These are phyloP conservation scores for Gelatoporia subvermispora DNA, from an alignment of 768 basidiomycete genomes.

Conservation along the genomic window DNA sequence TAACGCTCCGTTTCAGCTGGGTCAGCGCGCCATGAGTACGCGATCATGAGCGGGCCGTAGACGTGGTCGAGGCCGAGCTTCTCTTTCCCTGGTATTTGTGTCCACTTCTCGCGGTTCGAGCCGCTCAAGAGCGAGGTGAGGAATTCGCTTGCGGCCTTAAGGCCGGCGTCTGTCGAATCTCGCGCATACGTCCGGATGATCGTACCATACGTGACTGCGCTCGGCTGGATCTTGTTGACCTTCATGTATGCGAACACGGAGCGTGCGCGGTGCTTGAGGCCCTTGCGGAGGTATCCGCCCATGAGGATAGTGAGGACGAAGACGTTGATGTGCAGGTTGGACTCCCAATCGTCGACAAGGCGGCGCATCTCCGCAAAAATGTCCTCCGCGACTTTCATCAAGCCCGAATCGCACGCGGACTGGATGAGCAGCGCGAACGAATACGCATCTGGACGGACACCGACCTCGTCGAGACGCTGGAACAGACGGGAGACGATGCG, in stretches of 20 bases:
- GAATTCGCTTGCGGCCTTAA: slow-evolving; percentile 64
- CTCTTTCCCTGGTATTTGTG: slow-evolving; percentile 32
- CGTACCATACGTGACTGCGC: slow-evolving; percentile 59
- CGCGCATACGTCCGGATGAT: slow-evolving; percentile 62
- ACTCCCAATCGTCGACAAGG: slow-evolving; percentile 31
- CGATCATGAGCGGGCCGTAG: slow-evolving; percentile 56
- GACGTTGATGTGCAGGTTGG: slow-evolving; percentile 41
- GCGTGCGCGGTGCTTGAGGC: slow-evolving; percentile 51
- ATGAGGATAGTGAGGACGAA: slow-evolving; percentile 74
- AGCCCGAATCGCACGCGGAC: slow-evolving; percentile 70
- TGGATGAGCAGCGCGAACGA: slow-evolving; percentile 76
- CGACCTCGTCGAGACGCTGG: slow-evolving; percentile 42
- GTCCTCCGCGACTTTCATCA: slow-evolving; percentile 59
- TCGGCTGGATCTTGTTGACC: slow-evolving; percentile 57
- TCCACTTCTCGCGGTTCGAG: slow-evolving; percentile 28
- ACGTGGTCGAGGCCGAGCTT: slow-evolving; percentile 46
- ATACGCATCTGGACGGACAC: slow-evolving; percentile 51
- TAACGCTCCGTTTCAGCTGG: slow-evolving; percentile 53
- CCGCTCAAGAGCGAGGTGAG: slow-evolving; percentile 43
- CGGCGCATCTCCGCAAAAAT: slow-evolving; percentile 65
- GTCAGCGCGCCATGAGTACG: slow-evolving; percentile 39
- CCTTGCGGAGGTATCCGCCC: slow-evolving; percentile 58
- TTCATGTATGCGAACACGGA: slow-evolving; percentile 70
- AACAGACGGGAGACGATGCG: slow-evolving; percentile 58
- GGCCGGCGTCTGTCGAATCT: slow-evolving; percentile 41